A percentile compares a stretch with the other conserved stretches of the same genome.
These are phyloP conservation scores for Aureococcus anophagefferens DNA, from an alignment of 108 stramenopile genomes.

Conservation along the genomic window DNA sequence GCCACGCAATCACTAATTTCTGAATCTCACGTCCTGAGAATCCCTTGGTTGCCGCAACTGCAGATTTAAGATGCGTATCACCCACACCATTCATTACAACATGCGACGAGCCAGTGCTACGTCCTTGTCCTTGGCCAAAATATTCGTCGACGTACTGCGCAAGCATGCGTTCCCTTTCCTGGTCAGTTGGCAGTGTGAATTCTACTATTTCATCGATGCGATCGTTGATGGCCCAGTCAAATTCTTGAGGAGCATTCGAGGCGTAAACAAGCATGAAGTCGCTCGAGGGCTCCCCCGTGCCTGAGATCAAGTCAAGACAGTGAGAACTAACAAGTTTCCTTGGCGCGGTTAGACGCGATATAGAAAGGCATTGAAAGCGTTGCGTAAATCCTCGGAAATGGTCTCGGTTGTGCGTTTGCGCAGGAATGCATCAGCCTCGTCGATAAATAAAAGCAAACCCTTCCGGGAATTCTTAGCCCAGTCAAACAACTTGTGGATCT, in stretches of 20 bases:
- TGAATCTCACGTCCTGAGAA: conserved; percentile 93
- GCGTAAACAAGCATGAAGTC: conserved; percentile 99
- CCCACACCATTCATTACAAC: conserved; percentile 67
- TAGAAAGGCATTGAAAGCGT: conserved; percentile 96
- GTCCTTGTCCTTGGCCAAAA: conserved; percentile 27
- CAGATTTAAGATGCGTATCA: conserved; percentile 67
- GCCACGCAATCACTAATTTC: conserved; percentile 97
- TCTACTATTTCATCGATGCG: conserved; percentile 99
- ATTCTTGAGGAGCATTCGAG: conserved; percentile 92
- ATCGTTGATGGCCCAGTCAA: conserved; percentile 94
- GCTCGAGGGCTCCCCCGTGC: conserved; percentile 51
- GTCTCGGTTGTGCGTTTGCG: conserved; percentile 63
- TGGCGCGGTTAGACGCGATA: too few relatives aligned
- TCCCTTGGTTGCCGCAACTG: conserved; percentile 77
- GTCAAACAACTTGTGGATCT: conserved; percentile 97
- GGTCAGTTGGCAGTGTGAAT: conserved; percentile 73
- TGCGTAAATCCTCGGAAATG: conserved; percentile 93
- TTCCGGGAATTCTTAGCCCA: conserved; percentile 89
- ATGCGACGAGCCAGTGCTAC: conserved; percentile 18
- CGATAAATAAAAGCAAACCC: conserved; percentile 92
- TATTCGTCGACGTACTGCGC: conserved; percentile 93
- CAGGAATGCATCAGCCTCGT: conserved; percentile 98
- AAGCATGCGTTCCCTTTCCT: conserved; percentile 84
- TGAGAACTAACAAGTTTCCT: too few relatives aligned
- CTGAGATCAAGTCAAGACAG: too few relatives aligned